A percentile compares a stretch with the other conserved stretches of the same genome.
phyloP scores from a whole-genome alignment of 2,329 filamentous ascomycete species.

The Clarireedia hainanense region DNA sequence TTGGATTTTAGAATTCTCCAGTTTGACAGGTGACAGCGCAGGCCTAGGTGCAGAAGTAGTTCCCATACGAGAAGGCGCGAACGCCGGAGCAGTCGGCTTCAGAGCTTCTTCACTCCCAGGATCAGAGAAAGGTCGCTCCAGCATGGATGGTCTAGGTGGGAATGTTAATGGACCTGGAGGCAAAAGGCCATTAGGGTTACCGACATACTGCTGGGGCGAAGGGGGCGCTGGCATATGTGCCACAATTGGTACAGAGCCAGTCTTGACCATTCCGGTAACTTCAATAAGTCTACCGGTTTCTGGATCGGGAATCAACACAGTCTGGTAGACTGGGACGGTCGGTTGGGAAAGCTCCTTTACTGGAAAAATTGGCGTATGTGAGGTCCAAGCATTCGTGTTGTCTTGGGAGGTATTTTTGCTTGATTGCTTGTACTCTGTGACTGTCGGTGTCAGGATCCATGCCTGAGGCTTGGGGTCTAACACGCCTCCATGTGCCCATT shows the following conservation, averaged over 20 bases:
- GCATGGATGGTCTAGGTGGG: neutral
- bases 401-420: neutral
- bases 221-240: conserved; percentile 5
- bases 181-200: neutral
- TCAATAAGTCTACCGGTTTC: conserved; percentile 5
- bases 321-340: neutral
- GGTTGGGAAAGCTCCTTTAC: neutral
- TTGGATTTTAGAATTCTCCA: conserved; percentile 3
- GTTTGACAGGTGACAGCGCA: conserved; percentile 10
- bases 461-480: neutral
- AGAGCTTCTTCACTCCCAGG: neutral
- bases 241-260: conserved; percentile 8
- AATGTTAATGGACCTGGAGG: neutral
- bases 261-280: conserved; percentile 10
- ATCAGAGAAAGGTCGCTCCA: neutral
- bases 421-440: neutral
- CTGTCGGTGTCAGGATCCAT: neutral
- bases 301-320: neutral
- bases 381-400: neutral
- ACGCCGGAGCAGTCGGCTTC: conserved; percentile 6
- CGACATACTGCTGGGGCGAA: neutral
- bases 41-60: neutral
- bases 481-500: neutral
- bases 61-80: conserved; percentile 5
- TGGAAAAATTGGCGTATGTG: neutral